Evolutionary conservation across 75 land plant genomes (phyloP).

Genomic region (Cryptomeria japonica): DNA sequence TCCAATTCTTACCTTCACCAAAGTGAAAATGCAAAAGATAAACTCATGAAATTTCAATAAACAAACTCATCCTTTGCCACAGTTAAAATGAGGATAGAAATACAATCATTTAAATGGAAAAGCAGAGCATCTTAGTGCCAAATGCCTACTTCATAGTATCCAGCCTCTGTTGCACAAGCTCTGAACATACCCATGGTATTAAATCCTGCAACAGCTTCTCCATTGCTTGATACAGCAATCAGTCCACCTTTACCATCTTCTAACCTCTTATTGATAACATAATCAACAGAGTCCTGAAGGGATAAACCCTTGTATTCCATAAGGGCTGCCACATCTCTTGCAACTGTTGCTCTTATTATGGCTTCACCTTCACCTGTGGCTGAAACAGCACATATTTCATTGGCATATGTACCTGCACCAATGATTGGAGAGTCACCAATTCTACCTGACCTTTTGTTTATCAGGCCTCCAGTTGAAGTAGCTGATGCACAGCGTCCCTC

Average conservation of each 20-base stretch:
- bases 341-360: constrained; percentile 71
- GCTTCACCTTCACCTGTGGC: constrained; percentile 95
- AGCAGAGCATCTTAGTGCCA: constrained; percentile 31
- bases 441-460: constrained; percentile 89
- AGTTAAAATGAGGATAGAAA: neutral
- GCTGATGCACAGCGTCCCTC: constrained; percentile 86
- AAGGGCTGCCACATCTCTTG: constrained; percentile 85
- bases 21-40: neutral
- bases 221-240: constrained; percentile 73
- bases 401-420: constrained; percentile 95
- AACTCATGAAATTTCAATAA: neutral
- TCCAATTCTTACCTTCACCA: neutral
- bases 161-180: constrained; percentile 76
- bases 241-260: constrained; percentile 76
- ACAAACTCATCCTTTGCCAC: neutral
- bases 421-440: constrained; percentile 95
- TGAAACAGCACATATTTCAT: constrained; percentile 76
- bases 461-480: constrained; percentile 93
- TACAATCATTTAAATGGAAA: neutral
- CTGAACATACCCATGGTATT: constrained; percentile 87
- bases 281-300: constrained; percentile 77
- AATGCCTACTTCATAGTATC: constrained; percentile 69
- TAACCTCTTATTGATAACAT: constrained; percentile 53
- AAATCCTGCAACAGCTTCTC: constrained; percentile 77
- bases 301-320: constrained; percentile 84